Percentiles rank a stretch among this genome's conserved stretches.
These are phyloP conservation scores for Cystobasidium onofrii DNA, from an alignment of 768 basidiomycete species.

Conservation along the genomic window DNA sequence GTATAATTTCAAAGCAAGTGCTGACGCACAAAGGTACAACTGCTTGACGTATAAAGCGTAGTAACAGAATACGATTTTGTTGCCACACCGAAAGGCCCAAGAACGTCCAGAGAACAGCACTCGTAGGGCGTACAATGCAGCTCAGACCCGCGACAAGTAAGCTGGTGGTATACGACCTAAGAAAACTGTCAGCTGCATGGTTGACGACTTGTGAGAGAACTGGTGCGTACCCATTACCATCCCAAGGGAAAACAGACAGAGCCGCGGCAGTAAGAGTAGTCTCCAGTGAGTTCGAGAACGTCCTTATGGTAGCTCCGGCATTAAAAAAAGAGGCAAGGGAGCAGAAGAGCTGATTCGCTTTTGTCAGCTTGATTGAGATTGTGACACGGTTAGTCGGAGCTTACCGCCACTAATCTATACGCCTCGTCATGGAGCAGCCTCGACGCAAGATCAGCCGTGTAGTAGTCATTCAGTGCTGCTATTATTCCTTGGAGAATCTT, in stretches of 20 bases:
- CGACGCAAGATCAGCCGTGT: slow-evolving; percentile 56
- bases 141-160: slow-evolving; percentile 64
- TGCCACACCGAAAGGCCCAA: slow-evolving; percentile 48
- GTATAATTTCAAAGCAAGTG: not conserved
- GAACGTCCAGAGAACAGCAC: slow-evolving; percentile 73
- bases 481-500: slow-evolving; percentile 42
- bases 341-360: slow-evolving; percentile 28
- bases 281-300: slow-evolving; percentile 86
- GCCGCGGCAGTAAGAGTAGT: slow-evolving; percentile 74
- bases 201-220: too few relatives aligned
- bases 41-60: not conserved
- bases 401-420: slow-evolving; percentile 2
- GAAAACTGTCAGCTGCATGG: not conserved
- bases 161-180: slow-evolving; percentile 41
- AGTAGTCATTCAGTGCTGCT: slow-evolving; percentile 68
- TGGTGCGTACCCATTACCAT: not conserved
- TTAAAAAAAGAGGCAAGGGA: slow-evolving; percentile 89
- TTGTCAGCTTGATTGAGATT: not conserved
- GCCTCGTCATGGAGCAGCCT: not conserved
- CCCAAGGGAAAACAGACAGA: slow-evolving; percentile 59
- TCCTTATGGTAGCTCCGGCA: slow-evolving; percentile 69
- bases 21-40: slow-evolving; percentile 2
- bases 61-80: not conserved
- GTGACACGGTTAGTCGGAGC: not conserved
- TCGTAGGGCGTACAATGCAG: slow-evolving; percentile 79